Conservation (phyloP, 768 basidiomycete genomes). For the Xerocomus spinulosus region DNA sequence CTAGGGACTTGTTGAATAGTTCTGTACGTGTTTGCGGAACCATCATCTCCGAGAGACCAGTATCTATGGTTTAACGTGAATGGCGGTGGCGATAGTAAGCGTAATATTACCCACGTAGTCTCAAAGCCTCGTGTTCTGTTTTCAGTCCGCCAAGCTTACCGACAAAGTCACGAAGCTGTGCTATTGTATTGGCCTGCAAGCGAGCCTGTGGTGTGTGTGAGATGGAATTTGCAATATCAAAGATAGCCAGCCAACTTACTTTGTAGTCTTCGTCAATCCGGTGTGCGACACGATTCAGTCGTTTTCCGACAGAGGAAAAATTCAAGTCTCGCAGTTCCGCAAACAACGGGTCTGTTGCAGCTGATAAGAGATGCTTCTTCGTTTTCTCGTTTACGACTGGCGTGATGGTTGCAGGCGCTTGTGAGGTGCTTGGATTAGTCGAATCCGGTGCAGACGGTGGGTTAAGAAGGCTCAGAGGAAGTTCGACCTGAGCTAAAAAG, state of each 20-base stretch:
- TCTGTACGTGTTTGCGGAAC: slow-evolving; percentile 81
- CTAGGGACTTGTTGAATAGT: slow-evolving; percentile 84
- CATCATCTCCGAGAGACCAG: slow-evolving; percentile 88
- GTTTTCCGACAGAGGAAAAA: slow-evolving; percentile 83
- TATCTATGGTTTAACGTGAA: slow-evolving; percentile 52
- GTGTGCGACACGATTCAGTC: slow-evolving; percentile 75
- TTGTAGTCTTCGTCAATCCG: slow-evolving; percentile 92
- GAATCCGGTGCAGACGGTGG: slow-evolving; percentile 47
- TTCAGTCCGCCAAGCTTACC: slow-evolving; percentile 91
- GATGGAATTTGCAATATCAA: not conserved
- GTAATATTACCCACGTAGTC: slow-evolving; percentile 63
- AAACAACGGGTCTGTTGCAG: slow-evolving; percentile 73
- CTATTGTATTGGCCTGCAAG: slow-evolving; percentile 84
- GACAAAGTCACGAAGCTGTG: slow-evolving; percentile 91
- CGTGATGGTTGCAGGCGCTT: slow-evolving; percentile 41
- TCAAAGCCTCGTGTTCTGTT: slow-evolving; percentile 82
- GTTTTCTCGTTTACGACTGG: slow-evolving; percentile 72
- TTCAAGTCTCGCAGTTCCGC: slow-evolving; percentile 85
- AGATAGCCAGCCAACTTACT: slow-evolving; percentile 34
- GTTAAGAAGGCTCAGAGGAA: slow-evolving; percentile 66
- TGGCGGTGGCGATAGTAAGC: not conserved
- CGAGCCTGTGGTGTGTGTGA: slow-evolving; percentile 50
- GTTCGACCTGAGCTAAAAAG: slow-evolving; percentile 65
- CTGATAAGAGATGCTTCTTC: slow-evolving; percentile 84
- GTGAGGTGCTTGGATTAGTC: slow-evolving; percentile 37